A percentile compares a stretch with the other conserved stretches of the same genome.
Evolutionary conservation across 306 rosid species (phyloP).

Genomic region (Quercus aquifolioides): DNA sequence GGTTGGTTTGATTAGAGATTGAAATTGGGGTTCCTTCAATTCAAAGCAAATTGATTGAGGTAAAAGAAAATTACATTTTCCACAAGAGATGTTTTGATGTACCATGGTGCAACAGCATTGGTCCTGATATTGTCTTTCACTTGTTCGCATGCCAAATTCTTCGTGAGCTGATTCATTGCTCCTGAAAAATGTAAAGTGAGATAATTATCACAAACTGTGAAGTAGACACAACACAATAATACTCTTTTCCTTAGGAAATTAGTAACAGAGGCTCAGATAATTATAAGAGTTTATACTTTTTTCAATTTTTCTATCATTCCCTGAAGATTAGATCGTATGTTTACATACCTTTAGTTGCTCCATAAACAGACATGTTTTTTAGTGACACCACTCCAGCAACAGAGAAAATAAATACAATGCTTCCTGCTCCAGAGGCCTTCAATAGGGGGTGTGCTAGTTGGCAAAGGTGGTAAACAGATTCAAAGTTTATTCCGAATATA

Average conservation of each 20-base stretch:
- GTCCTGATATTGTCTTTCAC: constrained; percentile 50
- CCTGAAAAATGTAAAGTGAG: constrained; percentile 18
- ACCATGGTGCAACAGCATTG: constrained; percentile 50
- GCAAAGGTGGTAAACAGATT: constrained; percentile 30
- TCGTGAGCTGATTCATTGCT: constrained; percentile 45
- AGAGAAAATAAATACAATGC: constrained; percentile 31
- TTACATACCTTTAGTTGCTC: constrained; percentile 35
- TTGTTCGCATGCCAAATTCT: constrained; percentile 58
- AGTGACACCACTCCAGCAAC: constrained; percentile 30
- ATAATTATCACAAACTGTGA: too few relatives aligned
- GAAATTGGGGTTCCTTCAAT: too few relatives aligned
- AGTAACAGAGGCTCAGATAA: too few relatives aligned
- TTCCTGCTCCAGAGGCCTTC: background rate
- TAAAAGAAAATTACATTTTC: constrained; percentile 8
- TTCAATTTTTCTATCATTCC: too few relatives aligned
- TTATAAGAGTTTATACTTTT: too few relatives aligned
- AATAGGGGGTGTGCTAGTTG: constrained; percentile 22
- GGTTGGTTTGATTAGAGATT: too few relatives aligned
- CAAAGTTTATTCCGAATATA: background rate
- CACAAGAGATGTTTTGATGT: constrained; percentile 25
- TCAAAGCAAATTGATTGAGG: background rate
- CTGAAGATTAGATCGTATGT: background rate
- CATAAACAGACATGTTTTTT: constrained; percentile 25
- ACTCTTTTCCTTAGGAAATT: too few relatives aligned
- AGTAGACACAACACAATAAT: too few relatives aligned